Base-by-base conservation (phyloP, 805 yeast species). In the Martiniozyma abietophila region DNA sequence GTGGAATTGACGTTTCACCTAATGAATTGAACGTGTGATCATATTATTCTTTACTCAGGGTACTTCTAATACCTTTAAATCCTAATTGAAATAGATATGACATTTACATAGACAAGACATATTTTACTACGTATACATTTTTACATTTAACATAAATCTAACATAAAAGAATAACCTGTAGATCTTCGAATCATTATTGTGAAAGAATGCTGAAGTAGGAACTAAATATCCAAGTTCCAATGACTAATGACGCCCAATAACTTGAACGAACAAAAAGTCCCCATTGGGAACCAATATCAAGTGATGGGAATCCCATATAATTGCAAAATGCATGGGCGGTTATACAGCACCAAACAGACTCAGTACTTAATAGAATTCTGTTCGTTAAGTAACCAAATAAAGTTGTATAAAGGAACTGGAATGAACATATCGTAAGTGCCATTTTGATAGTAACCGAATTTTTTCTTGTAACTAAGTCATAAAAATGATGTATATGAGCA, bases 401-500 rank as follows among this genome's bases (percentile, higher is more conserved):
- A 4, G 76, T 60, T 1, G 95, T 84, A 51, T 80, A 83, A 0
- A 50, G 32, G 28, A 76, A 55, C 44, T 85, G 95, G 38, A 76
- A 64, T 0, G 51, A 14, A 2, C 69, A 58, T 6, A 56, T 49
- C 5, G 63, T 24, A 1, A 65, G 20, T 1, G 75, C 61, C 12
- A 55, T 46, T 1, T 35, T 17, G 3, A 61, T 49, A 5, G 47
- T 27, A 2, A 52, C 42, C 1, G 40, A 24, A 3, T 59, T 50
- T 8, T 47, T 54, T 35, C 36, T 40, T 25, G 41, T 41, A 40
- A 62, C 62, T 28, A 68, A 43, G 35, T 71, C 76, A 42, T 62
- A 62, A 3, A 72, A 85, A 51, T 84, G 94, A 49, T 84, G 89
- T 16, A 80, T 32, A 54, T 84, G 95, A 1, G 94, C 92, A 18